These are phyloP conservation scores for Alnus rubra DNA, from an alignment of 306 rosid genomes.

Conservation along the genomic window DNA sequence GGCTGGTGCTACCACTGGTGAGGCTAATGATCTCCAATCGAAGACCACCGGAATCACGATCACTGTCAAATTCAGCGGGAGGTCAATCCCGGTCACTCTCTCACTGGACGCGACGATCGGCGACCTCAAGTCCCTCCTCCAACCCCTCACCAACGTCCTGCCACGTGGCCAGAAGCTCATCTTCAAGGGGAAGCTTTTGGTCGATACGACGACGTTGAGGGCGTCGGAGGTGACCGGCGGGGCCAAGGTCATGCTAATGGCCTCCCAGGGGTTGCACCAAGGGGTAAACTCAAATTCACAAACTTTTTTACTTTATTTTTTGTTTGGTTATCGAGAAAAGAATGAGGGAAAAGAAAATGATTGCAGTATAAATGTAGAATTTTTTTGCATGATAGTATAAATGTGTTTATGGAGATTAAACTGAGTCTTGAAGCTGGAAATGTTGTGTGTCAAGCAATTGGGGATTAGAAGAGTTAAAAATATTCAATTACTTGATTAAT, in stretches of 20 bases:
- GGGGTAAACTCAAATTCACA: conserved; percentile 57
- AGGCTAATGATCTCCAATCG: conserved; percentile 10
- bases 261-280: conserved; percentile 91
- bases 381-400: neutral
- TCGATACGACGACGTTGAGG: conserved; percentile 59
- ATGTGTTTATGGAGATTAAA: neutral
- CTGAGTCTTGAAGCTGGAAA: neutral
- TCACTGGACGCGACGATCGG: conserved; percentile 63
- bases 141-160: conserved; percentile 75
- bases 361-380: neutral
- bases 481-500: conserved; percentile 10
- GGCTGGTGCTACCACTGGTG: conserved; percentile 20
- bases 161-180: conserved; percentile 96
- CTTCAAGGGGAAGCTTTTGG: conserved; percentile 86
- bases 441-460: neutral
- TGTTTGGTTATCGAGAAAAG: neutral
- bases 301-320: conserved; percentile 14
- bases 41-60: conserved; percentile 32
- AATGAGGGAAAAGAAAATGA: neutral
- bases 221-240: conserved; percentile 65
- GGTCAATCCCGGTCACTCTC: conserved; percentile 48
- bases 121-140: conserved; percentile 81
- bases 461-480: conserved; percentile 1
- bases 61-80: conserved; percentile 69
- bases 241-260: conserved; percentile 86